Percentiles rank a stretch among this genome's conserved stretches.
phyloP scores from a whole-genome alignment of 331 rosid species.

The Quercus lobata region DNA sequence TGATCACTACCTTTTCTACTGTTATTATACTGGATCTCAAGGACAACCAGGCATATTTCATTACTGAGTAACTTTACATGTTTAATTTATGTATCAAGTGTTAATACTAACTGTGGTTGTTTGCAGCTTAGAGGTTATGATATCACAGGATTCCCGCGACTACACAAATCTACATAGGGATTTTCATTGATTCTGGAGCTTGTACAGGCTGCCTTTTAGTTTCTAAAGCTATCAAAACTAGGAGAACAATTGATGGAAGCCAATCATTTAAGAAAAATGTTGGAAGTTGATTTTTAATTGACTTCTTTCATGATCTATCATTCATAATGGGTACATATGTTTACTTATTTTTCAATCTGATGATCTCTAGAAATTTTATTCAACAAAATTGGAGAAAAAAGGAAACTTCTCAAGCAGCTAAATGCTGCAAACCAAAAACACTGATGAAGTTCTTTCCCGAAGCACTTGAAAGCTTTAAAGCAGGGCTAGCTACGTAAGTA shows the following conservation, averaged over 20 bases:
- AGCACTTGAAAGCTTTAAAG: too few relatives aligned
- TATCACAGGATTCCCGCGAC: slow-evolving; percentile 81
- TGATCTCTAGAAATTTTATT: too few relatives aligned
- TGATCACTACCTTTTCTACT: not conserved
- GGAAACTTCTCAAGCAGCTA: too few relatives aligned
- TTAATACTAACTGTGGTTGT: slow-evolving; percentile 27
- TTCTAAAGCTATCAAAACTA: not conserved
- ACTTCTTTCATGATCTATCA: not conserved
- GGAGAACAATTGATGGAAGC: not conserved
- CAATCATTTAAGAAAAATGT: not conserved
- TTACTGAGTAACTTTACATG: not conserved
- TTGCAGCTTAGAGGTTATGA: slow-evolving; percentile 86
- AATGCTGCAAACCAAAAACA: too few relatives aligned
- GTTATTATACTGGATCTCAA: not conserved
- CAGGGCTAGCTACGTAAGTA: too few relatives aligned
- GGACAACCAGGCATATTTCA: not conserved
- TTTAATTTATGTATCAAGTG: not conserved
- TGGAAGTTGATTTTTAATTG: not conserved
- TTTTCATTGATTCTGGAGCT: slow-evolving; percentile 9
- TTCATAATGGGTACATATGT: not conserved
- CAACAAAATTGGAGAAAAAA: too few relatives aligned
- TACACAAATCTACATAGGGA: slow-evolving; percentile 35
- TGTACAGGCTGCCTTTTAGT: slow-evolving; percentile 6
- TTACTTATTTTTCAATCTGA: too few relatives aligned
- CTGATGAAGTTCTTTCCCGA: too few relatives aligned